Base-by-base conservation (phyloP, 2,329 filamentous ascomycete species). In the Chrysoporthe deuterocubensis region DNA sequence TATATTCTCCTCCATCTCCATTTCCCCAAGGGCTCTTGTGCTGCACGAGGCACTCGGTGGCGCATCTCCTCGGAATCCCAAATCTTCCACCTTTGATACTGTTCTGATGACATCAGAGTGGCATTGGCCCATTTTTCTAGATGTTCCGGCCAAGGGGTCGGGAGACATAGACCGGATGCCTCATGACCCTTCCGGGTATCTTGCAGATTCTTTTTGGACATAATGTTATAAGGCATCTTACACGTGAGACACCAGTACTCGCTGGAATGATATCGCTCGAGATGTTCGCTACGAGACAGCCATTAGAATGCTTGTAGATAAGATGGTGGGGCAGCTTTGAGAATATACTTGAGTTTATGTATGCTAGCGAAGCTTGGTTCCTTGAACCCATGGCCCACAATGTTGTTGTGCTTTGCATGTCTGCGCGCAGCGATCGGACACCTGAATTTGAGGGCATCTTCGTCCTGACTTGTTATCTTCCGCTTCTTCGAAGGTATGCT, bases 311-410 rank as follows among this genome's bases (percentile, higher is more conserved):
- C 4, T 40, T 40, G 14, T 16, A 37, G 6, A 18, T 5, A 40
- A 6, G 9, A n/a, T 57, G 4, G 50, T 32, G 26, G 4, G 3
- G 34, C 2, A 11, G 16, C 37, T 7, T 57, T 40, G 54, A 40
- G 21, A 13, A 6, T 14, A n/a, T 57, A 57, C 54, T 57, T 57
- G 32, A 57, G 34, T 21, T 57, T 57, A 26, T 40, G 54, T 57
- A 57, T 57, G 34, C 8, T 57, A 18, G 54, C 8, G 13, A 57
- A 57, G 34, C 16, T 57, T 37, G 32, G 5, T n/a, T 57, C 32
- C 32, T 2, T 37, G 16, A 4, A 3, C 3, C 7, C 16, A 37
- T 34, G 18, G 26, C 8, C 7, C n/a, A 26, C 9, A 8, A 34
- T 26, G 26, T 13, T 6, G 26, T 32, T 13, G 13, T 7, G 2